Base-by-base conservation (phyloP, 2,329 filamentous ascomycete genomes). In the Clonostachys rosea region DNA sequence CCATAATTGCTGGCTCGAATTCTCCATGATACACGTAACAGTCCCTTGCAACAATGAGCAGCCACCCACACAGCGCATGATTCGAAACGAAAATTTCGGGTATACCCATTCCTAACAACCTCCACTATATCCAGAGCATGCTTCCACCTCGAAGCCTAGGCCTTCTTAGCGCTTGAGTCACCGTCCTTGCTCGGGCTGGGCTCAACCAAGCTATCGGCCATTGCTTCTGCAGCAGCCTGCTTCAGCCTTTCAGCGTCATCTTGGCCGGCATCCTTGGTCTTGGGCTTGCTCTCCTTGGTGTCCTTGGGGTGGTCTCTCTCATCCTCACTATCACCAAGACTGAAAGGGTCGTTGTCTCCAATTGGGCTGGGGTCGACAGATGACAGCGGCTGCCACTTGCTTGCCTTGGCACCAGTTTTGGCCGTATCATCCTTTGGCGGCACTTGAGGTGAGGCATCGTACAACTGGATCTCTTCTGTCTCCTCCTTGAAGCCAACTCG, bases 301-400 rank as follows among this genome's bases (percentile, higher is more conserved):
- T 18, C 36, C 7, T n/a, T 39, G 12, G 14, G 14, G 43, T 84
- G 84, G 41, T 79, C 76, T 69, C 91, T 94, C 67, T 99, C 94
- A 55, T 96, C 91, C 56, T 97, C 92, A 59, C 90, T 95, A 57
- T 97, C 92, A 6, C 94, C 94, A 13, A 99, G 78, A 59, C 91
- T 96, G 70, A 99, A 99, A 0, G 94, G 94, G 61, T 99, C 94
- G 58, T 96, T 92, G 56, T 97, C 91, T 12, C 80, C 78, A 51
- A 96, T 87, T 13, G 92, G 91, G 52, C 81, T 86, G 2, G 91
- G 90, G 44, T 95, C 53, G 13, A 96, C 83, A 0, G 86, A 79
- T 12, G 91, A 90, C 56, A 99, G 73, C 10, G 94, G 92, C 67
- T 99, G 92, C 94, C 94, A 99, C 72, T 99, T 99, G 78, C 91